Conservation (phyloP, 129 eudicot genomes). For the Flaveria linearis region DNA sequence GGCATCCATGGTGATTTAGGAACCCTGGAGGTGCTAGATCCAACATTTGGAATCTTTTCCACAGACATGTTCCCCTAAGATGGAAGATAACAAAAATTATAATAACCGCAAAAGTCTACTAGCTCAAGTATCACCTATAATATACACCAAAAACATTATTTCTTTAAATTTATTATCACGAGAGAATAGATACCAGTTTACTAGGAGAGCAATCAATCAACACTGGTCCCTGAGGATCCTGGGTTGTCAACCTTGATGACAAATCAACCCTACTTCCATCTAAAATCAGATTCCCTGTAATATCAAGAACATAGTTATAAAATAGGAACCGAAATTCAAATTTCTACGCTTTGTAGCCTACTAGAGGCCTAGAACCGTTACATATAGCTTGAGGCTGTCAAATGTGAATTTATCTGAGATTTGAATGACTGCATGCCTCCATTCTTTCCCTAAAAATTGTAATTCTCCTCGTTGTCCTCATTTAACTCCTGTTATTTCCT, state of each 20-base stretch:
- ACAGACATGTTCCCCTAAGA: slow-evolving; percentile 38
- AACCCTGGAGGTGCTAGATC: slow-evolving; percentile 38
- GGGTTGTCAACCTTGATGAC: slow-evolving; percentile 45
- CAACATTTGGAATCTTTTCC: slow-evolving; percentile 40
- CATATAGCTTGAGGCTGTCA: not conserved
- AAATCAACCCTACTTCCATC: slow-evolving; percentile 39
- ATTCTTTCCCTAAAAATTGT: not conserved
- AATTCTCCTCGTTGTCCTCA: not conserved
- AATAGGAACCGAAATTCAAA: not conserved
- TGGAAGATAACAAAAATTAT: not conserved
- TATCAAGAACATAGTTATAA: slow-evolving; percentile 22
- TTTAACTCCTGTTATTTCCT: not conserved
- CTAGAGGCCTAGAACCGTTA: not conserved
- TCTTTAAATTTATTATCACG: not conserved
- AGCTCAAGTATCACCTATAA: slow-evolving; percentile 1
- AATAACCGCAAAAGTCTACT: not conserved
- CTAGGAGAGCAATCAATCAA: slow-evolving; percentile 29
- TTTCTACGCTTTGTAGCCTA: not conserved
- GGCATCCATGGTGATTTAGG: slow-evolving; percentile 77
- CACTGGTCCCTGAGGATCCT: slow-evolving; percentile 29
- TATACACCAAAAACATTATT: not conserved
- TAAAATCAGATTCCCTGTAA: slow-evolving; percentile 34
- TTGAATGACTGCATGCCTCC: not conserved
- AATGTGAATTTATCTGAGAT: not conserved
- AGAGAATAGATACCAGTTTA: slow-evolving; percentile 37